These are phyloP conservation scores for Glycyrrhiza uralensis DNA, from an alignment of 306 rosid species.

Conservation along the genomic window DNA sequence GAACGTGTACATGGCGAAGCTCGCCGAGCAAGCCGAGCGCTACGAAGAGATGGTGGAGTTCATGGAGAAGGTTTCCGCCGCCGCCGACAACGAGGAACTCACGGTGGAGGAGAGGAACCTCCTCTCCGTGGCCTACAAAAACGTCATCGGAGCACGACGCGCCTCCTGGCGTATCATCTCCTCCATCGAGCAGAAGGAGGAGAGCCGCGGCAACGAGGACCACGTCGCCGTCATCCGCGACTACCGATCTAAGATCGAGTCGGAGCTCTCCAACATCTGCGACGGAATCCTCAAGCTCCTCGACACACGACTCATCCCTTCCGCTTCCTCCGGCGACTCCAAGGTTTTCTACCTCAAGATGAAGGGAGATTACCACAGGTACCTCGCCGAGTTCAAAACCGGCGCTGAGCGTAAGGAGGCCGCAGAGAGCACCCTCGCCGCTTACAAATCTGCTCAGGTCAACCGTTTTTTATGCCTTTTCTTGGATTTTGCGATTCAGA, in stretches of 20 bases:
- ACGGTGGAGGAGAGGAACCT: constrained; percentile 94
- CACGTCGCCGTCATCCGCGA: constrained; percentile 83
- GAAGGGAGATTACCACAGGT: constrained; percentile 98
- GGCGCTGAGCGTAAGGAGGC: constrained; percentile 98
- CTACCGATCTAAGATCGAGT: constrained; percentile 96
- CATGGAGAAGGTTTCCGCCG: constrained; percentile 94
- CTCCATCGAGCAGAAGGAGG: constrained; percentile 99
- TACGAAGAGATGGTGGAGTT: constrained; percentile 99
- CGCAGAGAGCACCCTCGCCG: constrained; percentile 95
- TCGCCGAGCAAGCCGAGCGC: constrained; percentile 99
- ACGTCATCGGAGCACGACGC: constrained; percentile 89
- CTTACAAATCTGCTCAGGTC: constrained; percentile 98
- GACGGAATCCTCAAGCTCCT: constrained; percentile 95
- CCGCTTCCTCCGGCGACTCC: constrained; percentile 85
- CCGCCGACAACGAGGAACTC: constrained; percentile 84
- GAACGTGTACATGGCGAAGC: constrained; percentile 97
- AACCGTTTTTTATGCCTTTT: not conserved
- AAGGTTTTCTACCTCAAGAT: constrained; percentile 97
- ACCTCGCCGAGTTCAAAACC: constrained; percentile 96
- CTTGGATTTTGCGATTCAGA: constrained; percentile 1
- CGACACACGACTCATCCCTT: constrained; percentile 89
- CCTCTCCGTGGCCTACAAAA: constrained; percentile 93
- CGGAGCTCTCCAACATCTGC: constrained; percentile 86
- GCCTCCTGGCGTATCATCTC: constrained; percentile 98
- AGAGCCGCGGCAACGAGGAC: constrained; percentile 99